Percentiles rank a stretch among this genome's conserved stretches.
These are phyloP conservation scores for Solanum hybrid DNA, from an alignment of 305 asterid genomes.

Conservation along the genomic window DNA sequence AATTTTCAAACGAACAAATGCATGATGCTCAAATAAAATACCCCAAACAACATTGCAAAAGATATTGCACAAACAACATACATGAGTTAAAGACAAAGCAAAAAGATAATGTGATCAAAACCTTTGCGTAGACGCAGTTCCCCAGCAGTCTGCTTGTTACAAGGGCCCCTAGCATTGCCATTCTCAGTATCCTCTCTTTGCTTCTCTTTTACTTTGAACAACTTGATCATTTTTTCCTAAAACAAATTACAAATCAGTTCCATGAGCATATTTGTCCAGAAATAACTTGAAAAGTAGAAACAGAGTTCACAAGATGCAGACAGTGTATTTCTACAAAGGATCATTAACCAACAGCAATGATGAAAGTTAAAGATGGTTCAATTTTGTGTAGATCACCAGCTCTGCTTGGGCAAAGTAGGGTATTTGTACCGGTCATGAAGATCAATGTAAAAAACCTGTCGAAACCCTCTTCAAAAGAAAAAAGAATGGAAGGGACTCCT, in stretches of 20 bases:
- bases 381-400: not conserved
- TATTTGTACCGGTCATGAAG: not conserved
- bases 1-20: not conserved
- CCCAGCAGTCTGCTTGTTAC: constrained; percentile 26
- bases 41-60: not conserved
- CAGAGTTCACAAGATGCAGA: not conserved
- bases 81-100: not conserved
- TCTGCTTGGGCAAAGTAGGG: not conserved
- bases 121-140: constrained; percentile 30
- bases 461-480: not conserved
- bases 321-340: not conserved
- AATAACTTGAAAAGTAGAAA: not conserved
- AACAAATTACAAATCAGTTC: not conserved
- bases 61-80: not conserved
- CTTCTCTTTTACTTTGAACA: constrained; percentile 30
- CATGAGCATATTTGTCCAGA: not conserved
- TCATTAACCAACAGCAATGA: not conserved
- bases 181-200: constrained; percentile 16
- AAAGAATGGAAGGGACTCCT: not conserved
- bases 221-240: constrained; percentile 26
- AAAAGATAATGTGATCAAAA: constrained; percentile 2
- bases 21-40: not conserved
- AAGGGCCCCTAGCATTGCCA: constrained; percentile 4
- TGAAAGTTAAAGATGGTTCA: not conserved
- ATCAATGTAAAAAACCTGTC: not conserved